Base-by-base conservation (phyloP, 129 eudicot species). In the Silybum marianum region DNA sequence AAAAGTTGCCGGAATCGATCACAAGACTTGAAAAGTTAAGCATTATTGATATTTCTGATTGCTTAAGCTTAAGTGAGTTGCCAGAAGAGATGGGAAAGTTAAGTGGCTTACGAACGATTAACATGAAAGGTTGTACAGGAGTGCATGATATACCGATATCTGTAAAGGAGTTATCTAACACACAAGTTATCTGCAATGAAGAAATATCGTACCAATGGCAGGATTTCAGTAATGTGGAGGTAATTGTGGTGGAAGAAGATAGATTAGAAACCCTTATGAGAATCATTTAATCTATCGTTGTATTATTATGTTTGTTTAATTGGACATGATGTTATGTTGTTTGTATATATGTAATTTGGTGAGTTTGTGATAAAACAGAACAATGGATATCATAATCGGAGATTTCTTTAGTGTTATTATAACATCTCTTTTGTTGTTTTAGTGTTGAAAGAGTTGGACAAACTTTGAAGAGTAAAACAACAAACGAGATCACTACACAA, bases 91-190 rank as follows among this genome's bases (percentile, higher is more conserved):
- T 78, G 5, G 86, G 90, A 19, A 79, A 76, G 62, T 62, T 85
- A 46, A 6, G 38, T 14, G 66, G 80, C 51, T 67, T 88, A 40
- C 44, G 77, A 75, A 76, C 71, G 9, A 60, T 88, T 36, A 58
- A 85, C 78, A 85, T 88, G 88, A 80, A 78, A 67, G 84, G 88
- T 77, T 87, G 88, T 72, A 60, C 72, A 16, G 87, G 83, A 40
- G 48, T 87, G 48, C 58, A 60, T 24, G 78, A 82, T 72, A 28
- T 82, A 16, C 85, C 85, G 54, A 19, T 23, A 21, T 75, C 85
- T 1, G 74, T 78, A 13, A 32, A 72, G 19, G 69, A 72, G 3
- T 44, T 83, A 72, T 51, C 21, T 2, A 4, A 72, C 21, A 71
- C 69, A 4, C 51, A 32, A 8, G 86, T 83, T 38, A 58, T 78